Conservation (phyloP, 2,329 filamentous ascomycete genomes). For the Fusarium cicatricum region DNA sequence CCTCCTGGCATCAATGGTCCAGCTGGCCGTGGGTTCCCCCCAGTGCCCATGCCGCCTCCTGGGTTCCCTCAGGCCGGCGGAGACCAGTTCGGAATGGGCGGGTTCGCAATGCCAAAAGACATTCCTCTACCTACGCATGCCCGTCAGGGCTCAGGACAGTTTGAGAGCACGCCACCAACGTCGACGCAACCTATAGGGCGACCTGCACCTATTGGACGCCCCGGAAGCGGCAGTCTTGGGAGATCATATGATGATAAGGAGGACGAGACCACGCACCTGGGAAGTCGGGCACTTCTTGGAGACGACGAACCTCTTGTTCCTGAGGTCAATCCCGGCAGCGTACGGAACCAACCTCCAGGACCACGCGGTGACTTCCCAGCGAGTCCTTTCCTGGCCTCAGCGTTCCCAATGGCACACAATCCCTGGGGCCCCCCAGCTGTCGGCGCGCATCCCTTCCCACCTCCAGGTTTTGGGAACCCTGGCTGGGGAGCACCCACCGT, state of each 20-base stretch:
- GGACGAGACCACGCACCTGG: slow-evolving; percentile 82
- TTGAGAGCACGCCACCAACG: slow-evolving; percentile 62
- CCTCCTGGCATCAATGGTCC: slow-evolving; percentile 61
- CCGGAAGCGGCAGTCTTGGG: slow-evolving; percentile 73
- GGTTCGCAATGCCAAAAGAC: slow-evolving; percentile 48
- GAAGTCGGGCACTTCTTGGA: slow-evolving; percentile 87
- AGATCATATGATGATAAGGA: slow-evolving; percentile 63
- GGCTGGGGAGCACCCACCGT: slow-evolving; percentile 49
- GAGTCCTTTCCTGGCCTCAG: slow-evolving; percentile 53
- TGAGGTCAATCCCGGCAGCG: slow-evolving; percentile 44
- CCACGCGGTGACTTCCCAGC: slow-evolving; percentile 53
- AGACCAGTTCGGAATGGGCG: slow-evolving; percentile 45
- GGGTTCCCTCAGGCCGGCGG: slow-evolving; percentile 45
- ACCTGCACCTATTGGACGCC: slow-evolving; percentile 87
- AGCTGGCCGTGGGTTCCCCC: slow-evolving; percentile 54
- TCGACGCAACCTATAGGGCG: slow-evolving; percentile 78
- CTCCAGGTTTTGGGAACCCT: slow-evolving; percentile 56
- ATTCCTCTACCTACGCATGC: slow-evolving; percentile 64
- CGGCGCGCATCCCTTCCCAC: slow-evolving; percentile 51
- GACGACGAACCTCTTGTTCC: slow-evolving; percentile 68
- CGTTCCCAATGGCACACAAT: slow-evolving; percentile 50
- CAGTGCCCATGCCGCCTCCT: slow-evolving; percentile 48
- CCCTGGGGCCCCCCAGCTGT: slow-evolving; percentile 53
- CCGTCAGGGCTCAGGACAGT: slow-evolving; percentile 76
- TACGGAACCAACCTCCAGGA: slow-evolving; percentile 62